These are phyloP conservation scores for Yarrowia sp. DNA, from an alignment of 805 yeast genomes.

Conservation along the genomic window DNA sequence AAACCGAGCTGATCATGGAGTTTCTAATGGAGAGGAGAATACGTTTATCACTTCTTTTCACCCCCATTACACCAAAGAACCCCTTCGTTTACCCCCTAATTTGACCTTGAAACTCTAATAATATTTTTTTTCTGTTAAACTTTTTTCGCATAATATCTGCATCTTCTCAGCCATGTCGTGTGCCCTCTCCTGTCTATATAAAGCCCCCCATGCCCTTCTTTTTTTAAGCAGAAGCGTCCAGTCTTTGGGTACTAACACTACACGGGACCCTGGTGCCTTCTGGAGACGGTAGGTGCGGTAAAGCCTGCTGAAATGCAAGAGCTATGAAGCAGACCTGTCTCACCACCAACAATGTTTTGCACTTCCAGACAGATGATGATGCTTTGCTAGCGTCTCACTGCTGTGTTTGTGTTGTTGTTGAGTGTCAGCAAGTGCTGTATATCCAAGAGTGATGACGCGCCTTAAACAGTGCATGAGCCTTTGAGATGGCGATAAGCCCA, in stretches of 20 bases:
- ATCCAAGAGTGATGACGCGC: constrained; percentile 9
- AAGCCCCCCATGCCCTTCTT: not conserved
- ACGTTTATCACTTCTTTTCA: too few relatives aligned
- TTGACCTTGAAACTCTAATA: not conserved
- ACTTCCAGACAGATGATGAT: not conserved
- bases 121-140: not conserved
- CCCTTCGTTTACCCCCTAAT: not conserved
- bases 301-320: too few relatives aligned
- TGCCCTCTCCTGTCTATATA: not conserved
- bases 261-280: constrained; percentile 6
- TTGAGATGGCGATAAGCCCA: not conserved
- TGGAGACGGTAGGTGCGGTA: not conserved
- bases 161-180: not conserved
- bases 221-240: constrained; percentile 3
- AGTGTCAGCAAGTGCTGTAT: constrained; percentile 16
- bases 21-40: too few relatives aligned
- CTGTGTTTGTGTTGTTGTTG: not conserved
- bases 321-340: too few relatives aligned
- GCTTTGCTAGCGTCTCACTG: not conserved
- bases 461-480: not conserved
- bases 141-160: not conserved
- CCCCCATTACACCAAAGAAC: too few relatives aligned
- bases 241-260: not conserved
- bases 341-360: not conserved
- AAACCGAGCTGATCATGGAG: too few relatives aligned